Conservation (phyloP, 331 rosid species). For the Ulmus americana region DNA sequence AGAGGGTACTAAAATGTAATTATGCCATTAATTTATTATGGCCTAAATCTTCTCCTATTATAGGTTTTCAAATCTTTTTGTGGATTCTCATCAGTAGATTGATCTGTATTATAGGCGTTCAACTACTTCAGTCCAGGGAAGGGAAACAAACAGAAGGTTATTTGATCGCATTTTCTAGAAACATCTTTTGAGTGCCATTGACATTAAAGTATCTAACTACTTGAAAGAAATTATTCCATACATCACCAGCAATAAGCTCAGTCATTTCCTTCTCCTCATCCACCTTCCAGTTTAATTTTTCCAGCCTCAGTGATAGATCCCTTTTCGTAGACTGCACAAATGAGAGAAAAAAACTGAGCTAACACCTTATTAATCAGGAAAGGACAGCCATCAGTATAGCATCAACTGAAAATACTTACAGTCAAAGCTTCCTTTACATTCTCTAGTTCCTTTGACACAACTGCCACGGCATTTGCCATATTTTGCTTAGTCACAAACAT, state of each 20-base stretch:
- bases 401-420: constrained; percentile 43
- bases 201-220: neutral
- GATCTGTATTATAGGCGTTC: neutral
- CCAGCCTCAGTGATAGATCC: constrained; percentile 60
- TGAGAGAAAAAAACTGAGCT: constrained; percentile 6
- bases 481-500: constrained; percentile 79
- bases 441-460: constrained; percentile 66
- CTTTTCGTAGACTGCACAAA: constrained; percentile 52
- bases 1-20: too few relatives aligned
- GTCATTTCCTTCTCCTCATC: constrained; percentile 57
- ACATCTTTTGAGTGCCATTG: constrained; percentile 7
- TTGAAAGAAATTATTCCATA: constrained; percentile 27
- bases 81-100: neutral
- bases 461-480: constrained; percentile 60
- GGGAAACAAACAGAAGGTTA: neutral
- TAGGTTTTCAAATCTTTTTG: too few relatives aligned
- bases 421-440: constrained; percentile 60
- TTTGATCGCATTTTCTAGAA: neutral
- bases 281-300: constrained; percentile 55
- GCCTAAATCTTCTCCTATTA: too few relatives aligned
- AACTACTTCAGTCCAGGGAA: constrained; percentile 2
- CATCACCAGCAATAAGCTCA: constrained; percentile 51
- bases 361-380: neutral
- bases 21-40: too few relatives aligned
- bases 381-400: constrained; percentile 13